Base-by-base conservation (phyloP, 768 basidiomycete species). In the Imleria badia region DNA sequence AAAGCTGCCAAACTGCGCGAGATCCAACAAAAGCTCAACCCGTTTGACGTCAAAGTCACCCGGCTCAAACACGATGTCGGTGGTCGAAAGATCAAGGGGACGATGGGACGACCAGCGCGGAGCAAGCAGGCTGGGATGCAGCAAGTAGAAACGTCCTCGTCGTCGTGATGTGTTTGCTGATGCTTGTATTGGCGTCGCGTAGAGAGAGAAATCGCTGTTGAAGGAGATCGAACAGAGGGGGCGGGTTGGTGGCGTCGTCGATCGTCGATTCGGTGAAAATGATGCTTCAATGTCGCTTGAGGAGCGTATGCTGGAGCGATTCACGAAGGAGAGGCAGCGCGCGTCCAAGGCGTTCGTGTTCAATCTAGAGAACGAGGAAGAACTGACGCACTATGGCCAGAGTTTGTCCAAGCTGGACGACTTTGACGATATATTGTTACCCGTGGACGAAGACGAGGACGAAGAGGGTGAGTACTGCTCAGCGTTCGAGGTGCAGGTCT, bases 241-340 rank as follows among this genome's bases (percentile, higher is more conserved):
- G 45, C 88, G 85, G 59, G 85, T 89, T 11, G 95, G 94, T 6
- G 91, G 94, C 6, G 86, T 99, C 54, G 75, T 95, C 52, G 97
- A 99, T 72, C 83, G 92, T 48, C 87, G 97, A 19, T 98, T 98
- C 67, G 97, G 97, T 74, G 97, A 99, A 81, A 87, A 91, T 66
- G 86, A 98, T 58, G 86, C 94, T 2, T 81, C 85, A 11, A 85
- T 98, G 82, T 87, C 90, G n/a, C 77, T 94, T 31, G 97, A 99
- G 69, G 96, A 98, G 60, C 88, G 94, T 57, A 98, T 98, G 87
- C 79, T 98, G 35, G 94, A 96, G 71, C 87, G 97, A 30, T 98
- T 98, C 69, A 98, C 95, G 11, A 81, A 81, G 60, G 95, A 98
- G 72, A 77, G 93, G 55, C 91, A 95, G 67, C 80, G 87, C 19